Percentiles rank a stretch among this genome's conserved stretches.
phyloP scores from a whole-genome alignment of 78 protist genomes.

The Thecamonas trahens region DNA sequence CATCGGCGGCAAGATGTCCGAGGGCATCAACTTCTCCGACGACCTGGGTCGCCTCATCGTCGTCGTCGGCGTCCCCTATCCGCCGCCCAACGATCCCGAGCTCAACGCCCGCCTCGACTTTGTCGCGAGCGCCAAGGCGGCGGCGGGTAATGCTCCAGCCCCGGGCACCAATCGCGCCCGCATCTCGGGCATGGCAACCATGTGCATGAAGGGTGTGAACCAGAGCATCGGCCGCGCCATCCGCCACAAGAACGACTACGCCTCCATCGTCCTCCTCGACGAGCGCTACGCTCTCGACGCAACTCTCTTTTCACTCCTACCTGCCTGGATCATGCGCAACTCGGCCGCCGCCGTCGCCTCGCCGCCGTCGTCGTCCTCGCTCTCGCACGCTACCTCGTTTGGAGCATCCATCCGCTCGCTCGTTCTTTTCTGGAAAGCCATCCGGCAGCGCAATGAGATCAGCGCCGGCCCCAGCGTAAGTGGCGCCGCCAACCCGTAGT shows the following conservation, averaged over 20 bases:
- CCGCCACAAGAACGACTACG: constrained; percentile 68
- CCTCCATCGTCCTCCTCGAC: constrained; percentile 60
- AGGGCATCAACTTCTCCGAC: constrained; percentile 84
- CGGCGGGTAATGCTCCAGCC: not conserved
- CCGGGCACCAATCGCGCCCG: no score
- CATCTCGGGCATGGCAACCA: no score
- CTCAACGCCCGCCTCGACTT: constrained; percentile 37
- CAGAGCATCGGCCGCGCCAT: constrained; percentile 81
- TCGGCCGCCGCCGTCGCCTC: no score
- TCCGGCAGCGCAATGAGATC: no score
- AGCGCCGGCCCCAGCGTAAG: no score
- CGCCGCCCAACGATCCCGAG: constrained; percentile 38
- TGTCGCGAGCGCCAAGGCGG: not conserved
- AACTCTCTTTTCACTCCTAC: no score
- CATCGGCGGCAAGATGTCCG: constrained; percentile 81
- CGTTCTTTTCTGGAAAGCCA: no score
- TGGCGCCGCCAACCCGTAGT: no score
- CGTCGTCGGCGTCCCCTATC: constrained; percentile 75
- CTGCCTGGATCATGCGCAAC: no score
- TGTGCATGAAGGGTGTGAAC: constrained; percentile 84
- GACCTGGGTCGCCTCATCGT: constrained; percentile 49
- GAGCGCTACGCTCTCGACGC: constrained; percentile 23
- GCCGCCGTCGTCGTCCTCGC: no score
- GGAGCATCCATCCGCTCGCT: no score
- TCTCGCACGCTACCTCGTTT: no score